Conservation (phyloP, 768 basidiomycete genomes). For the Suillus placidus region DNA sequence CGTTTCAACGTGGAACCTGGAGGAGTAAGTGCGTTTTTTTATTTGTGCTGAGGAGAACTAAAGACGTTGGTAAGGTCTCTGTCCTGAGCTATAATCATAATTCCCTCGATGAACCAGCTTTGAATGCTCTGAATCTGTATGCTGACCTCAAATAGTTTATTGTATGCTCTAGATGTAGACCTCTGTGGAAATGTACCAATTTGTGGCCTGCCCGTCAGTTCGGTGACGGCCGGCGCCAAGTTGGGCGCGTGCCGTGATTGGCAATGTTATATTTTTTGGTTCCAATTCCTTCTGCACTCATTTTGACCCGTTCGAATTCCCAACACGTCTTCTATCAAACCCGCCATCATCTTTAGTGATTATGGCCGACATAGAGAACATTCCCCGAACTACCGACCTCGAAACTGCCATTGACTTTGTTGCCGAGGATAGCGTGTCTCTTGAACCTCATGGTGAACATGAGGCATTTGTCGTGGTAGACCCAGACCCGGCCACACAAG, state of each 20-base stretch:
- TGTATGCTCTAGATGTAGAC: slow-evolving; percentile 4
- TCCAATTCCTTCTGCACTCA: slow-evolving; percentile 15
- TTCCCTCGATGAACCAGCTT: slow-evolving; percentile 73
- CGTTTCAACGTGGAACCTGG: slow-evolving; percentile 87
- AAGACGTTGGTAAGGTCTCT: slow-evolving; percentile 53
- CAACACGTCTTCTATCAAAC: slow-evolving; percentile 10
- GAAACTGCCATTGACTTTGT: slow-evolving; percentile 25
- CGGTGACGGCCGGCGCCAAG: slow-evolving; percentile 12
- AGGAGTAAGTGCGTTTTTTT: slow-evolving; percentile 51
- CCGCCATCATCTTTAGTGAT: slow-evolving; percentile 26
- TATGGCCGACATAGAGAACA: slow-evolving; percentile 42
- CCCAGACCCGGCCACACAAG: slow-evolving; percentile 27
- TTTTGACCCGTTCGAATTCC: slow-evolving; percentile 11
- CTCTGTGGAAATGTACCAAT: neutral
- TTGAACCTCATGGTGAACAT: slow-evolving; percentile 39
- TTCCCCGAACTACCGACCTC: slow-evolving; percentile 24
- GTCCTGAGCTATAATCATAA: slow-evolving; percentile 85
- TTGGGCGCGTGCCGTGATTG: slow-evolving; percentile 18
- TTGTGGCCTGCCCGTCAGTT: neutral
- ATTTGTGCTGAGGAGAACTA: slow-evolving; percentile 1
- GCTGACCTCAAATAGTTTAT: slow-evolving; percentile 40
- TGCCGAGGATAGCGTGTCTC: slow-evolving; percentile 22
- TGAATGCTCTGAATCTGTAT: slow-evolving; percentile 75
- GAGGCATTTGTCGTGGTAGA: slow-evolving; percentile 41
- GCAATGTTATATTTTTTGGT: slow-evolving; percentile 15